Percentiles rank a stretch among this genome's conserved stretches.
Conservation (phyloP, 306 rosid species). For the Corylus americana region DNA sequence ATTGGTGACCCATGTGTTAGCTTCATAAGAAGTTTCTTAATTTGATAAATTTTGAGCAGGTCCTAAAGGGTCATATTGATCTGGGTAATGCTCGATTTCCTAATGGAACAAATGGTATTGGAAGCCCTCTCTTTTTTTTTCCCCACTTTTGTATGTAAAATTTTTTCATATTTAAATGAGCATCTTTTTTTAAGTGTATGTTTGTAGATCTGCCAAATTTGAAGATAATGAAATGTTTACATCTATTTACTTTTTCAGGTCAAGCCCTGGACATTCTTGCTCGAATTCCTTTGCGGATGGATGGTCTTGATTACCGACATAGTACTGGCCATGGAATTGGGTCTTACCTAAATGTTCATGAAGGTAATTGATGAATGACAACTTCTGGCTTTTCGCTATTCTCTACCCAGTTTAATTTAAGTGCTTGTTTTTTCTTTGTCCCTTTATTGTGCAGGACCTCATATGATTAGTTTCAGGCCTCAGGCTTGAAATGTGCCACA, state of each 20-base stretch:
- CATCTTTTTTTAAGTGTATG: slow-evolving; percentile 5
- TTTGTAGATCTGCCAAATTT: not conserved
- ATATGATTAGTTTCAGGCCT: slow-evolving; percentile 91
- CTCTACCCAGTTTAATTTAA: slow-evolving; percentile 1
- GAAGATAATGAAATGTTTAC: not conserved
- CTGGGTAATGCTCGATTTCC: slow-evolving; percentile 95
- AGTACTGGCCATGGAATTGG: slow-evolving; percentile 99
- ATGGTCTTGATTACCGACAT: slow-evolving; percentile 97
- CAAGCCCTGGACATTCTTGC: slow-evolving; percentile 88
- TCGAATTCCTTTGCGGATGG: slow-evolving; percentile 88
- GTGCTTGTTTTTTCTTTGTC: slow-evolving; percentile 6
- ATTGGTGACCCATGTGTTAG: not conserved
- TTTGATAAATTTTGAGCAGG: slow-evolving; percentile 54
- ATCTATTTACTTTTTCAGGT: slow-evolving; percentile 45
- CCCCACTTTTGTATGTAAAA: slow-evolving; percentile 1
- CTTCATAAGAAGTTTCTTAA: slow-evolving; percentile 22
- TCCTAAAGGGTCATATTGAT: slow-evolving; percentile 90
- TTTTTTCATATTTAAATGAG: slow-evolving; percentile 12
- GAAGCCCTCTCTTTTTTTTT: not conserved
- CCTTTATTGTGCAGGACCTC: slow-evolving; percentile 72
- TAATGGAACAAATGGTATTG: slow-evolving; percentile 87
- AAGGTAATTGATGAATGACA: slow-evolving; percentile 52
- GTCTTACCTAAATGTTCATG: slow-evolving; percentile 95
- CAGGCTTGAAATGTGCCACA: slow-evolving; percentile 83
- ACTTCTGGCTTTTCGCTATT: slow-evolving; percentile 21